Base-by-base conservation (phyloP, 352 stramenopile species). In the Phytophthora pluvialis region DNA sequence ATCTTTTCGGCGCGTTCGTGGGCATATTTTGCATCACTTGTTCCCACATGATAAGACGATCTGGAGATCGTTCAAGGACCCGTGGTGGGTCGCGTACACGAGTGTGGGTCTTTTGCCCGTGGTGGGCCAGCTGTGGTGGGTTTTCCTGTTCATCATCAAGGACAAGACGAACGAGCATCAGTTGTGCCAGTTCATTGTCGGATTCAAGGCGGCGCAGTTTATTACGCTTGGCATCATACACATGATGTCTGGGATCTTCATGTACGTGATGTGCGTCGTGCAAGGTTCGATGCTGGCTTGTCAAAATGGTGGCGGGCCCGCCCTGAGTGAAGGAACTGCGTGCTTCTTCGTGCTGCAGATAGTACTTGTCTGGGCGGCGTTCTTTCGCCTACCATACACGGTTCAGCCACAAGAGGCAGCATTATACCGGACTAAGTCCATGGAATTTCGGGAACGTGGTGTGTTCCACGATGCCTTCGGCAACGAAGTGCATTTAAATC, bases 91-190 rank as follows among this genome's bases (percentile, higher is more conserved):
- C 18, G 66, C 67, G 13, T 93, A 94, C 64, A 91, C 84, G 28
- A 81, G 81, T 64, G 63, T 96, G 33, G 90, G 90, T 32, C 64
- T 97, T 28, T 83, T 96, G 28, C 91, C 91, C 0, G 77, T 93
- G 32, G 56, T 97, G n/a, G 87, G 88, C 4, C 88, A 96, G 71
- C 57, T 95, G 32, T 97, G 89, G 90, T 97, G 91, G 91, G 78
- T 96, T 40, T 86, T 97, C 16, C 64, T 97, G 8, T 97, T 97
- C 48, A 25, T 97, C 26, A 79, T 97, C 50, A 95, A 96, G 64
- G 89, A 97, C 79, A 97, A 97, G 64, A 94, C 85, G 29, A 93
- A 97, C 69, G 91, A 97, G 68, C 92, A 96, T 56, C 90, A 97
- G 59, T 70, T 97, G n/a, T 96, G 88, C 54, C 81, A 97, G 57